Base-by-base conservation (phyloP, 1,284 basidiomycete species). In the Ustilago crameri region DNA sequence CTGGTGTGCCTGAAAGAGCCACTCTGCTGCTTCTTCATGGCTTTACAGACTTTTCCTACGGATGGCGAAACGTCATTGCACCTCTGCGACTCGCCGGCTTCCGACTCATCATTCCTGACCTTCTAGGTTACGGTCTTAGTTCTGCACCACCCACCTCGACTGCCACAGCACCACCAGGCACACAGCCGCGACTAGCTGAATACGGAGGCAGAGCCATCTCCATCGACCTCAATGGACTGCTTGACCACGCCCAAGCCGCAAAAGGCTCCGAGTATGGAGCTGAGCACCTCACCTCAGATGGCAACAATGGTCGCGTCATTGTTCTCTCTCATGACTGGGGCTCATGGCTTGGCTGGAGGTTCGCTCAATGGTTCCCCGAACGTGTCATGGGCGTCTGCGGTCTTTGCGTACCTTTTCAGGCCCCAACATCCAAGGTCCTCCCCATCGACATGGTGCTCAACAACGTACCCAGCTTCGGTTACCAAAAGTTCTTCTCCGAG, bases 301-400 rank as follows among this genome's bases (percentile, higher is more conserved):
- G 75, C 24, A 51, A 57, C 8, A 52, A 58, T 3, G 75, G 75
- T 15, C 60, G 64, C 3, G 68, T 79, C 37, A 67, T 77, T 32
- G 74, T 79, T 17, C 51, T 79, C 14, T 62, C 60, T 37, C 77
- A 79, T 43, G 77, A 79, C 52, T 79, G 77, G 77, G 77, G 77
- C 30, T 65, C 69, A 8, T 76, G 66, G 60, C 57, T 79, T 10
- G 63, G 68, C 3, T 79, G 77, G 77, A 63, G 64, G 22, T 67
- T 75, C 20, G 74, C 68, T 1, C 67, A 67, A 46, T 72, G 71
- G 63, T 60, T 66, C 26, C 72, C 74, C 3, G 46, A 75, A 32
- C 38, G 74, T 9, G 49, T 75, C 22, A 60, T 79, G 61, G 76
- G 76, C 32, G 73, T 79, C 22, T 66, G 67, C 38, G 67, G 74